phyloP scores from a whole-genome alignment of 257 asterid species.

The Solanum peruvianum region DNA sequence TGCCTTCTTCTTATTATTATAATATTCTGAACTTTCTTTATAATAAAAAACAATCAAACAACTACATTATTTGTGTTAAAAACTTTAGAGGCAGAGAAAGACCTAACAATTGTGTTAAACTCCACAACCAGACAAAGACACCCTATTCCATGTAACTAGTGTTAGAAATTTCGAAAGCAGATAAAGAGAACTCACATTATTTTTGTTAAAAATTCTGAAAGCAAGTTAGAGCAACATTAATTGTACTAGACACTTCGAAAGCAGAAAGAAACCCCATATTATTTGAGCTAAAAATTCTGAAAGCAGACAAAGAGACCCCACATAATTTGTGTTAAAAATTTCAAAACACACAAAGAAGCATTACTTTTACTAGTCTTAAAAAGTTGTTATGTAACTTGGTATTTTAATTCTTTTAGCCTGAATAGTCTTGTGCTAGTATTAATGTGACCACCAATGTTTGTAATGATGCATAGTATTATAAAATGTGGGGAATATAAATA shows the following conservation, averaged over 20 bases:
- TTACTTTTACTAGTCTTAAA: not conserved
- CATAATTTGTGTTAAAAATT: not conserved
- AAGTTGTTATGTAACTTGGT: not conserved
- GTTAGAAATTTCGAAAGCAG: not conserved
- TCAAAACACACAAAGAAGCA: no score
- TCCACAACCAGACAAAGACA: not conserved
- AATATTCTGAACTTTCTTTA: no score
- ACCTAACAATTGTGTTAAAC: not conserved
- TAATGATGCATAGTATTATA: not conserved
- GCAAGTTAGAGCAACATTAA: not conserved
- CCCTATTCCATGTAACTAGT: not conserved
- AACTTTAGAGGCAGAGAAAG: not conserved
- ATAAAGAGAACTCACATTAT: no score
- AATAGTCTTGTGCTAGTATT: not conserved
- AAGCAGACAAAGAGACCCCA: not conserved
- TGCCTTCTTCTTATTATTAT: no score
- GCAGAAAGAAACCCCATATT: not conserved
- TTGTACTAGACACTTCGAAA: not conserved
- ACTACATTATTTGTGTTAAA: no score
- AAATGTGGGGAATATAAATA: no score
- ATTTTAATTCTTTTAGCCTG: not conserved
- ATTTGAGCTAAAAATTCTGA: not conserved
- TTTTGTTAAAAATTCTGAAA: no score
- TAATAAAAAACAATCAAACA: not conserved
- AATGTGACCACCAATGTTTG: not conserved